phyloP scores from a whole-genome alignment of 192 early-diverging fungal species.

The Borealophlyctis nickersoniae region DNA sequence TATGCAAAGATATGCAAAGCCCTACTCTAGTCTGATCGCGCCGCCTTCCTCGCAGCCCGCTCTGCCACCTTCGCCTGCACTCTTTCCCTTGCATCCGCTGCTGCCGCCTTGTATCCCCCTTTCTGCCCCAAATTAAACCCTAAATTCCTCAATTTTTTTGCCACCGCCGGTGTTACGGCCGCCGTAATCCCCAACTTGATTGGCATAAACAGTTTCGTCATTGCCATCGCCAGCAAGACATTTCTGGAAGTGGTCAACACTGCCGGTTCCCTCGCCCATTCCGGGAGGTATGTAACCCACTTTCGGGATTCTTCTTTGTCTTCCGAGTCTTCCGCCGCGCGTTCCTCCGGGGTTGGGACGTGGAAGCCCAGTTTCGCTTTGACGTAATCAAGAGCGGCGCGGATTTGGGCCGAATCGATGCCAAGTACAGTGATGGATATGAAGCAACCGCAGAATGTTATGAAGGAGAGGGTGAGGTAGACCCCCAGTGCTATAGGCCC shows the following conservation, averaged over 20 bases:
- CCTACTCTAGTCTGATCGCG: no score
- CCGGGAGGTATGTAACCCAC: conserved; percentile 29
- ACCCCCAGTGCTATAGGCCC: conserved; percentile 41
- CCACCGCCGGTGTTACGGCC: conserved; percentile 37
- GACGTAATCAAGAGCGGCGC: conserved; percentile 8
- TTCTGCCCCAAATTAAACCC: conserved; percentile 40
- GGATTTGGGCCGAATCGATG: conserved; percentile 34
- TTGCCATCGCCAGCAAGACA: conserved; percentile 48
- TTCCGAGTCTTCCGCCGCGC: conserved; percentile 2
- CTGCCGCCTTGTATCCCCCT: conserved; percentile 34
- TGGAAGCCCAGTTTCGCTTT: conserved; percentile 33
- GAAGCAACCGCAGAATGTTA: conserved; percentile 38
- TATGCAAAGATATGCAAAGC: no score
- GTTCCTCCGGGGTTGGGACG: conserved; percentile 3
- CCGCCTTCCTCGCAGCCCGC: neutral
- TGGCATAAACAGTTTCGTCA: conserved; percentile 55
- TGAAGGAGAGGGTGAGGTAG: conserved; percentile 42
- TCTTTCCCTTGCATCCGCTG: conserved; percentile 15
- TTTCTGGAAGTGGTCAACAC: conserved; percentile 34
- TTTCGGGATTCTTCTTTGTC: conserved; percentile 3
- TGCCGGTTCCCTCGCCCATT: conserved; percentile 29
- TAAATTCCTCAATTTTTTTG: conserved; percentile 35
- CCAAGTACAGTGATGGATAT: conserved; percentile 39
- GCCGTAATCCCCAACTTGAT: conserved; percentile 45
- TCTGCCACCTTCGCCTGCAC: conserved; percentile 18